Base-by-base conservation (phyloP, 148 eudicot genomes). In the Beta vulgaris region DNA sequence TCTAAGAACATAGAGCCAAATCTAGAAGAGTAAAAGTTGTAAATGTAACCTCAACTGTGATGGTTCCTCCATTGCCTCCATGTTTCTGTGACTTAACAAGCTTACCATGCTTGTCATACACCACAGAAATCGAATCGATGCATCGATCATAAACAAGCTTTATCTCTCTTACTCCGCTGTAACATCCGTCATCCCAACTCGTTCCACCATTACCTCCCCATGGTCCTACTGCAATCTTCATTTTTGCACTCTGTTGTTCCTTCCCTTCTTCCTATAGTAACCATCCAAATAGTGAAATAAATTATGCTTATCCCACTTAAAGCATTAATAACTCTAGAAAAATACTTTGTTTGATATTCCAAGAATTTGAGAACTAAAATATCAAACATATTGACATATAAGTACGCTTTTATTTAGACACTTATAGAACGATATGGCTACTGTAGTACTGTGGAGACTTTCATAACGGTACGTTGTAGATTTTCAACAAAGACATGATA, bases 181-280 rank as follows among this genome's bases (percentile, higher is more conserved):
- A 82, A 51, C 73, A 59, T 29, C 90, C 90, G 42, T 88, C 92
- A 36, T 90, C 92, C 95, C 95, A 90, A 34, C 79, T 65, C 2
- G 74, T 48, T 48, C 95, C 95, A 2, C 87, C 90, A 23, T 76
- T 75, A 21, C 85, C 92, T 64, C 88, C 91, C 87, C 91, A 88
- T 63, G 90, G 86, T 25, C 87, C 91, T n/a, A 85, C 87, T 3
- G 73, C 76, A 19, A 85, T 73, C 51, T 77, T 81, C 71, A 37
- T 82, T 32, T 59, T 75, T 49, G 78, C 85, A 19, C n/a, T 65
- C 26, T 37, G 31, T 71, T 71, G 84, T 35, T 83, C 79, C 58
- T 62, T 78, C 34, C 76, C 19, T 51, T 43, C 34, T 25, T 54
- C 75, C 65, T 57, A n/a, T n/a, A 15, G 39, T 72, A 42, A 23